phyloP scores from a whole-genome alignment of 768 basidiomycete species.

The Xerocomellus amylosporus region DNA sequence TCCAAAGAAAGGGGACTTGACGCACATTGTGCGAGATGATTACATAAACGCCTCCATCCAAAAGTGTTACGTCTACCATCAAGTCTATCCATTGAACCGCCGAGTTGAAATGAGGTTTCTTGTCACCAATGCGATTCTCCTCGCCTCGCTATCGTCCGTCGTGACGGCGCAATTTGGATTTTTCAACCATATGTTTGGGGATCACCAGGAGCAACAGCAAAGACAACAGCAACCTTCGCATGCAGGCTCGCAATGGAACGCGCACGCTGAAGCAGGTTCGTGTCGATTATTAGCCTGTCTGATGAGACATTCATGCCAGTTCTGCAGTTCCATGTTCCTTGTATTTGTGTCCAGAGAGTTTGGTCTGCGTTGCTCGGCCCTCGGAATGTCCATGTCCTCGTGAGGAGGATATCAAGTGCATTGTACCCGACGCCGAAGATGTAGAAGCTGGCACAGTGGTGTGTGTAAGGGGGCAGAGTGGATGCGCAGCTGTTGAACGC shows the following conservation, averaged over 20 bases:
- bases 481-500: conserved; percentile 60
- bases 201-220: conserved; percentile 49
- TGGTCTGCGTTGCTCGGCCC: conserved; percentile 54
- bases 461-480: conserved; percentile 64
- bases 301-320: background rate
- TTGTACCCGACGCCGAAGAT: conserved; percentile 59
- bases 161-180: conserved; percentile 71
- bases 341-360: conserved; percentile 74
- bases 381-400: conserved; percentile 78
- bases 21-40: background rate
- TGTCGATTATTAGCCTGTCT: background rate
- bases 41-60: background rate
- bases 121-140: conserved; percentile 8
- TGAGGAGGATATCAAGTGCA: conserved; percentile 72
- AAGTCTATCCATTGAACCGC: background rate
- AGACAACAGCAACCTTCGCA: conserved; percentile 45
- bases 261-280: conserved; percentile 64
- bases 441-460: conserved; percentile 57
- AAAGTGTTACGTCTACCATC: background rate
- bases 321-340: conserved; percentile 64
- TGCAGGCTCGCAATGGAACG: conserved; percentile 59
- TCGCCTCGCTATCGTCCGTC: conserved; percentile 28
- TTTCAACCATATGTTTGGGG: conserved; percentile 75
- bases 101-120: conserved; percentile 14
- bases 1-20: too few species aligned